Percentiles rank a stretch among this genome's conserved stretches.
These are phyloP conservation scores for Effrenium voratum DNA, from an alignment of 73 alveolate genomes.

Conservation along the genomic window DNA sequence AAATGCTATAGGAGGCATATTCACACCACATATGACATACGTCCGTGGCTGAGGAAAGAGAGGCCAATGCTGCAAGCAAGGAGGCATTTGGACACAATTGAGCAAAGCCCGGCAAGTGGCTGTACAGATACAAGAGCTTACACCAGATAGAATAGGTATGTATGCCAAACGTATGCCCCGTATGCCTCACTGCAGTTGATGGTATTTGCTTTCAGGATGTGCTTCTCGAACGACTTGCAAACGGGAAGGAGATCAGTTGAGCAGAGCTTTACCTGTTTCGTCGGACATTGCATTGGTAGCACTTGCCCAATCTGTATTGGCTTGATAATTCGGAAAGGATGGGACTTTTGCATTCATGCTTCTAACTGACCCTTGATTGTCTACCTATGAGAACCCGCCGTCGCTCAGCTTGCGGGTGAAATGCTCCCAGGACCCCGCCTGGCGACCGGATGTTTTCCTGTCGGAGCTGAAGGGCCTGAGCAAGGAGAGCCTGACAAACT, in stretches of 20 bases:
- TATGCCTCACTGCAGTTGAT: neutral
- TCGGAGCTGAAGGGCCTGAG: constrained; percentile 55
- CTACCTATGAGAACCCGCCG: too few species aligned
- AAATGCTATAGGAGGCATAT: too few species aligned
- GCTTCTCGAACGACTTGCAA: constrained; percentile 70
- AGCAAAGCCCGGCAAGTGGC: neutral
- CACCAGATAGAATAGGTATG: too few species aligned
- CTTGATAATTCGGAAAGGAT: too few species aligned
- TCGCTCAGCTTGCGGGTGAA: too few species aligned
- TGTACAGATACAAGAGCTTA: too few species aligned
- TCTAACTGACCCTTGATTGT: too few species aligned
- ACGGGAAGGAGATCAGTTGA: constrained; percentile 43
- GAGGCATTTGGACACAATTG: neutral
- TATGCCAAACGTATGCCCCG: neutral
- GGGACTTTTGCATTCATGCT: too few species aligned
- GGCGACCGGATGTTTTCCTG: constrained; percentile 84
- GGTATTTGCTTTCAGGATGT: constrained; percentile 30
- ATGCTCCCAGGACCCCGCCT: constrained; percentile 55
- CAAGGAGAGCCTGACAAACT: neutral
- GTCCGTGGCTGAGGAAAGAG: constrained; percentile 37
- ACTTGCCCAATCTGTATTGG: neutral
- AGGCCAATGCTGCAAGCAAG: constrained; percentile 77
- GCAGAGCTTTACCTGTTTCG: neutral
- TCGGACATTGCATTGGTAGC: neutral
- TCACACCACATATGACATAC: too few species aligned